These are phyloP conservation scores for Leccinum disarticulatum DNA, from an alignment of 768 basidiomycete genomes.

Conservation along the genomic window DNA sequence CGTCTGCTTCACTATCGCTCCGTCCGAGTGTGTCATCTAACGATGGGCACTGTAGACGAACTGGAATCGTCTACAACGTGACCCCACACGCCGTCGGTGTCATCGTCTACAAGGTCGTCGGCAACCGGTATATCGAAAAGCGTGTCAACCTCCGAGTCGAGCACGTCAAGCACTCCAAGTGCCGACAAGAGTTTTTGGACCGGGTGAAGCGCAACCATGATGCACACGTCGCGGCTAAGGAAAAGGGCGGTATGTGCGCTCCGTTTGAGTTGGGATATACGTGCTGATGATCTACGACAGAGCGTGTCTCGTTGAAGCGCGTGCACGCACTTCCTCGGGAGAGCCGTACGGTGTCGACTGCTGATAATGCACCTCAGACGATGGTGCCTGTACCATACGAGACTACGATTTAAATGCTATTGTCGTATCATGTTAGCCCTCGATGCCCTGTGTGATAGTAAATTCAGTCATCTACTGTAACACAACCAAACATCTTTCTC, in stretches of 20 bases:
- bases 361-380: constrained; percentile 85
- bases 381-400: constrained; percentile 93
- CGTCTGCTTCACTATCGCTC: constrained; percentile 34
- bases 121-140: constrained; percentile 99
- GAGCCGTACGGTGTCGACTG: constrained; percentile 68
- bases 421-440: constrained; percentile 20
- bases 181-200: constrained; percentile 96
- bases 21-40: constrained; percentile 4
- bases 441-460: constrained; percentile 23
- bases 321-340: constrained; percentile 81
- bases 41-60: constrained; percentile 59
- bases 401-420: constrained; percentile 79
- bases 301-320: constrained; percentile 83
- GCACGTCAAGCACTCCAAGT: constrained; percentile 95
- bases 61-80: constrained; percentile 98
- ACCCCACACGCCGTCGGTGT: constrained; percentile 93
- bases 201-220: constrained; percentile 91
- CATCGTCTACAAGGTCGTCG: constrained; percentile 97
- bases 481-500: no score
- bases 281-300: constrained; percentile 37
- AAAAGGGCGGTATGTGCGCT: constrained; percentile 70
- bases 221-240: constrained; percentile 82
- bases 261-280: not conserved
- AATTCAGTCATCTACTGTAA: no score
- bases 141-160: constrained; percentile 97